These are phyloP conservation scores for Candida schatavii DNA, from an alignment of 805 yeast species.

Conservation along the genomic window DNA sequence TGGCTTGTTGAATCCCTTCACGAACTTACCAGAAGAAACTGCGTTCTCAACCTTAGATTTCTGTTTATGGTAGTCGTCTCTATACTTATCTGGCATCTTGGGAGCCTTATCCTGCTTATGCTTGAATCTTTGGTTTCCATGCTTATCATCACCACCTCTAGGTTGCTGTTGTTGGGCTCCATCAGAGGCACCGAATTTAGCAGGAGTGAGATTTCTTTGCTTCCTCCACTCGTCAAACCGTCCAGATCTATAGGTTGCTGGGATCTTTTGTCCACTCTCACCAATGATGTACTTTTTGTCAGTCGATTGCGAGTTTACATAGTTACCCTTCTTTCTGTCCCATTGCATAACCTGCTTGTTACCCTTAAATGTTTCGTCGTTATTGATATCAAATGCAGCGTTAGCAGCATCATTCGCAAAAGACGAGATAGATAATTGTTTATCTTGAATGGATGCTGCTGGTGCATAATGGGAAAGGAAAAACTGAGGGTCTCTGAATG, in stretches of 20 bases:
- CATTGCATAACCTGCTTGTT: constrained; percentile 78
- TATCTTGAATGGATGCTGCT: constrained; percentile 71
- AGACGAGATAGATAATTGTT: constrained; percentile 58
- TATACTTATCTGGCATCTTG: constrained; percentile 79
- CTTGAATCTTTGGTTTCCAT: constrained; percentile 47
- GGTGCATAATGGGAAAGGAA: constrained; percentile 92
- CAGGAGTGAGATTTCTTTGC: constrained; percentile 54
- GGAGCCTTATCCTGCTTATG: constrained; percentile 81
- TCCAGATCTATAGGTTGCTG: constrained; percentile 90
- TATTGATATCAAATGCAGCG: constrained; percentile 82
- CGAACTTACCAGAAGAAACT: constrained; percentile 64
- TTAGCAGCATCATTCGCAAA: constrained; percentile 81
- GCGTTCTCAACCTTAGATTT: constrained; percentile 82
- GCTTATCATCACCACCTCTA: constrained; percentile 14
- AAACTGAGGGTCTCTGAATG: constrained; percentile 73
- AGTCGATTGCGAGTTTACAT: constrained; percentile 72
- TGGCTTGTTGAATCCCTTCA: constrained; percentile 61
- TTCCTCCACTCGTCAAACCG: constrained; percentile 90
- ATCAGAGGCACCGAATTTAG: constrained; percentile 57
- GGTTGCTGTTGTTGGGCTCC: constrained; percentile 9
- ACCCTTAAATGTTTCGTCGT: constrained; percentile 68
- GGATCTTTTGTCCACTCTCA: constrained; percentile 89
- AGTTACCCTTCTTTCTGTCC: constrained; percentile 92
- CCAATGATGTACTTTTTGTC: constrained; percentile 89
- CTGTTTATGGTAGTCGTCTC: constrained; percentile 84